These are phyloP conservation scores for Phytophthora megakarya DNA, from an alignment of 352 stramenopile species.

Conservation along the genomic window DNA sequence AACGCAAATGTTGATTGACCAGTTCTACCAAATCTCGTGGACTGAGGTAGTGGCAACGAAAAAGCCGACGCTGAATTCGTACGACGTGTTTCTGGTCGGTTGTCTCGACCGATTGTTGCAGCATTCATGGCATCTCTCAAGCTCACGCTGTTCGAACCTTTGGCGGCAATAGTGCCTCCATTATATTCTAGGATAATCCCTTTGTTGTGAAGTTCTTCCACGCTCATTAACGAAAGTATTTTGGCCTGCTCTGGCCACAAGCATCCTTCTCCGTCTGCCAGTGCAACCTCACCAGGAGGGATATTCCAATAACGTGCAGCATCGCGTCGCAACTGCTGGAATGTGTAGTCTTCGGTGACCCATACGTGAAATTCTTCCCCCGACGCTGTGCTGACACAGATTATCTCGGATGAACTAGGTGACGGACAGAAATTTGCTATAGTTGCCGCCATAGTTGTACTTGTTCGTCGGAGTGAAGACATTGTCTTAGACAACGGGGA, in stretches of 20 bases:
- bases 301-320: constrained; percentile 76
- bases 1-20: constrained; percentile 8
- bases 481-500: no score
- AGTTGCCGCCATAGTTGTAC: neutral
- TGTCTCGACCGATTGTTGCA: constrained; percentile 13
- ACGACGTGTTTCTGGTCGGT: constrained; percentile 16
- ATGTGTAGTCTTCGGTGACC: constrained; percentile 76
- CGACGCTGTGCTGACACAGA: constrained; percentile 52
- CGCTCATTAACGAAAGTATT: constrained; percentile 65
- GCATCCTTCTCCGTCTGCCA: constrained; percentile 67
- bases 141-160: constrained; percentile 21
- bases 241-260: constrained; percentile 80
- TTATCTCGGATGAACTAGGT: constrained; percentile 41
- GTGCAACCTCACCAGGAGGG: constrained; percentile 40
- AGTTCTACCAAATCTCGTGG: constrained; percentile 4
- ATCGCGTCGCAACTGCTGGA: constrained; percentile 73
- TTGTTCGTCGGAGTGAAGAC: constrained; percentile 14
- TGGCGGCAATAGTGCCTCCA: constrained; percentile 24
- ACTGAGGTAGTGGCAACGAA: constrained; percentile 20
- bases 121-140: constrained; percentile 31
- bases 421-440: constrained; percentile 1
- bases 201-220: constrained; percentile 52
- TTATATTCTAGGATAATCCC: constrained; percentile 65
- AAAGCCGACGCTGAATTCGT: constrained; percentile 23
- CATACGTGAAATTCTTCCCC: constrained; percentile 70